Evolutionary conservation across 805 yeast genomes (phyloP).

Genomic region (Hermanozyma aechmeae): DNA sequence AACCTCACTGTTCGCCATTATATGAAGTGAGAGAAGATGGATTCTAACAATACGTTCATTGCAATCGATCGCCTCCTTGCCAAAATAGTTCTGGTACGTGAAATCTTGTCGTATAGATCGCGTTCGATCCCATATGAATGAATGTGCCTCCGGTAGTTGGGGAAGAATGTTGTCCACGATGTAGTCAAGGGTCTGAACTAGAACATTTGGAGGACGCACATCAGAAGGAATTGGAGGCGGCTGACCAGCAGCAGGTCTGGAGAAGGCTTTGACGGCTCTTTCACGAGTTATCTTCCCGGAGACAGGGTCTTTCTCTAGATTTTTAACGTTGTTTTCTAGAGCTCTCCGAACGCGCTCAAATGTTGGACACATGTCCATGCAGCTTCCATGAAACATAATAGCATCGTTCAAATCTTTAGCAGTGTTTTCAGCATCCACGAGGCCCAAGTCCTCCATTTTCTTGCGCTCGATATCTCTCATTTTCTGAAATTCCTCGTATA

Average conservation of each 20-base stretch:
- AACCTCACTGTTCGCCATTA: constrained; percentile 63
- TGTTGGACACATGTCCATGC: constrained; percentile 90
- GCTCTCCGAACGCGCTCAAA: constrained; percentile 86
- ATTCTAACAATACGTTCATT: constrained; percentile 86
- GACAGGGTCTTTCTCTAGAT: constrained; percentile 58
- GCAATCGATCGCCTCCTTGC: constrained; percentile 89
- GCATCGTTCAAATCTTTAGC: constrained; percentile 84
- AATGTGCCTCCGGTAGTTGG: constrained; percentile 72
- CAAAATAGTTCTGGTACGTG: constrained; percentile 88
- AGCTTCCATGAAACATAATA: constrained; percentile 77
- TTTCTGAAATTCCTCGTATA: constrained; percentile 66
- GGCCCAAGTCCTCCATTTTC: constrained; percentile 69
- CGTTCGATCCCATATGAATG: constrained; percentile 95
- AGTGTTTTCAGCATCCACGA: constrained; percentile 81
- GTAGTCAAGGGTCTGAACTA: constrained; percentile 60
- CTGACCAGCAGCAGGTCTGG: constrained; percentile 96
- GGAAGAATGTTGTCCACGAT: constrained; percentile 56
- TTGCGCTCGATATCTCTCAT: constrained; percentile 68
- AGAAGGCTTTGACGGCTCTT: constrained; percentile 81
- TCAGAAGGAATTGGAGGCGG: constrained; percentile 97
- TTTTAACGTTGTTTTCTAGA: constrained; percentile 77
- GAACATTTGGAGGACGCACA: constrained; percentile 83
- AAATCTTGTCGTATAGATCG: constrained; percentile 95
- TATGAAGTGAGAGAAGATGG: constrained; percentile 72
- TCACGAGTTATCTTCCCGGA: constrained; percentile 44